A percentile compares a stretch with the other conserved stretches of the same genome.
Evolutionary conservation across 2,329 filamentous ascomycete species (phyloP).

Genomic region (Amauroascus verrucosus): DNA sequence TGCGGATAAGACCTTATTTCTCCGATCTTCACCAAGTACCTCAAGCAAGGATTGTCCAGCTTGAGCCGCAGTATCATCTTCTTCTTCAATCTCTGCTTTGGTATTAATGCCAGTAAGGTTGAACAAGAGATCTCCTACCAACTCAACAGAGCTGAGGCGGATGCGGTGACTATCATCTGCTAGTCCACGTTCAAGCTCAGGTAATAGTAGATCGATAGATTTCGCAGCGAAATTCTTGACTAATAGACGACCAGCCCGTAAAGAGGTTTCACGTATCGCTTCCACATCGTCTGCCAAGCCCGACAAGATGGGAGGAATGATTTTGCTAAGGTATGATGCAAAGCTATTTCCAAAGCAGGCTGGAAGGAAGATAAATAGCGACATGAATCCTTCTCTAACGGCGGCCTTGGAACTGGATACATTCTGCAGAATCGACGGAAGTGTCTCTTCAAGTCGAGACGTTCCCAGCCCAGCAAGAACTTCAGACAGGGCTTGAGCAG

Average conservation of each 20-base stretch:
- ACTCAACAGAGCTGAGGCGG: constrained; percentile 92
- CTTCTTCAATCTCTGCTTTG: constrained; percentile 63
- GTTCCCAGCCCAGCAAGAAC: constrained; percentile 93
- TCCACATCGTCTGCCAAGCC: constrained; percentile 94
- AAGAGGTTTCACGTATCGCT: constrained; percentile 90
- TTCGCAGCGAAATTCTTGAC: constrained; percentile 98
- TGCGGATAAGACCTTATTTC: constrained; percentile 94
- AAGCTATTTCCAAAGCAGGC: constrained; percentile 99
- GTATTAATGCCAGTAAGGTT: constrained; percentile 91
- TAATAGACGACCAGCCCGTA: constrained; percentile 82
- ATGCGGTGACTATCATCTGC: constrained; percentile 98
- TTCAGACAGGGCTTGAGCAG: constrained; percentile 90
- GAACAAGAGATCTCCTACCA: constrained; percentile 93
- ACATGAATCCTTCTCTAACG: constrained; percentile 98
- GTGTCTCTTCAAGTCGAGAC: constrained; percentile 80
- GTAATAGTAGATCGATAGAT: constrained; percentile 84
- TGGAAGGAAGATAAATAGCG: constrained; percentile 95
- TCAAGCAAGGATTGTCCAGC: constrained; percentile 89
- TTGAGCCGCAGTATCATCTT: constrained; percentile 68
- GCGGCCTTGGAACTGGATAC: constrained; percentile 81
- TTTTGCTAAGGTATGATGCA: constrained; percentile 84
- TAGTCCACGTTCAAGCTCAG: constrained; percentile 87
- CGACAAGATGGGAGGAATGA: constrained; percentile 88
- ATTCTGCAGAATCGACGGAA: constrained; percentile 93
- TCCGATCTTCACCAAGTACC: constrained; percentile 86